Percentiles rank a stretch among this genome's conserved stretches.
Conservation (phyloP, 805 yeast species). For the Sugiyamaella smithiae region DNA sequence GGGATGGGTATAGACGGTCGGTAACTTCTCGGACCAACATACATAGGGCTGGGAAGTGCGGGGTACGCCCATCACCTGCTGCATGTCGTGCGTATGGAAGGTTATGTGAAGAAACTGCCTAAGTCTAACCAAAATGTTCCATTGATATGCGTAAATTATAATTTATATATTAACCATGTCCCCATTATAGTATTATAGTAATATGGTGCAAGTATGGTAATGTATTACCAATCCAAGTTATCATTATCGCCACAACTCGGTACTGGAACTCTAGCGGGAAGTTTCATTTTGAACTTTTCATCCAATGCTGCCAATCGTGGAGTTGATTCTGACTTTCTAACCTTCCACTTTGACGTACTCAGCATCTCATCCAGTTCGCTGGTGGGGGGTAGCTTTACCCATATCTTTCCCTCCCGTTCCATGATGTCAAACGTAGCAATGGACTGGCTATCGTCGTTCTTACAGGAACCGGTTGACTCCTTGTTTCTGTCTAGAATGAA, state of each 20-base stretch:
- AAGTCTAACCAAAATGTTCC: no score
- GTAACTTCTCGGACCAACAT: not conserved
- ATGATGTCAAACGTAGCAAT: constrained; percentile 38
- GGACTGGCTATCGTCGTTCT: constrained; percentile 33
- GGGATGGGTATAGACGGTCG: constrained; percentile 3
- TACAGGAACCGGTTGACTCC: constrained; percentile 33
- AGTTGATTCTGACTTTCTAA: constrained; percentile 19
- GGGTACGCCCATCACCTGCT: no score
- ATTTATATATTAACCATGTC: no score
- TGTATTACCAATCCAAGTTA: no score
- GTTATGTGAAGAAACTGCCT: no score
- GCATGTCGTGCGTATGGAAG: no score
- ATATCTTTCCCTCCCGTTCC: constrained; percentile 35
- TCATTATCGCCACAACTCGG: not conserved
- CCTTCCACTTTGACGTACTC: constrained; percentile 38
- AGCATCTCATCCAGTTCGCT: constrained; percentile 37
- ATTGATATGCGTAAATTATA: no score
- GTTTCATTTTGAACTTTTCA: not conserved
- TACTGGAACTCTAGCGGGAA: constrained; percentile 6
- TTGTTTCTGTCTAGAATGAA: constrained; percentile 28
- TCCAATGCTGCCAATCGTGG: constrained; percentile 4
- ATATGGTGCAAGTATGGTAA: no score
- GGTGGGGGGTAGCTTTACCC: constrained; percentile 34
- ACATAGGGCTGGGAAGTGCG: not conserved
- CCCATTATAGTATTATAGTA: no score